A percentile compares a stretch with the other conserved stretches of the same genome.
These are phyloP conservation scores for Fusarium nelsonii DNA, from an alignment of 2,329 filamentous ascomycete genomes.

Conservation along the genomic window DNA sequence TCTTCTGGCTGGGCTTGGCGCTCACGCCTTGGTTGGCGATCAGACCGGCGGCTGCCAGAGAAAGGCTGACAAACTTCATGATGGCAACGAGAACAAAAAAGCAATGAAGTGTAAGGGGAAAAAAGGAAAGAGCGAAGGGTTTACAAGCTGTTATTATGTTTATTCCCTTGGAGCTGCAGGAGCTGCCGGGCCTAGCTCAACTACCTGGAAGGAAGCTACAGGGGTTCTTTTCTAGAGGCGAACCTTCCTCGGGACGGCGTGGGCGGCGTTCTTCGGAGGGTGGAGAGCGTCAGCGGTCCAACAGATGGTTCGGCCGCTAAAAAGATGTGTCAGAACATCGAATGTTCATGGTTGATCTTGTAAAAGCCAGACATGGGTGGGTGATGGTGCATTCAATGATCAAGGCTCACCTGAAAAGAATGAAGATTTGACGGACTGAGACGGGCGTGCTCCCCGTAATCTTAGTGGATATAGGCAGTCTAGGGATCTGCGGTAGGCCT, in stretches of 20 bases:
- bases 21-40: slow-evolving; percentile 31
- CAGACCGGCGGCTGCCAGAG: slow-evolving; percentile 41
- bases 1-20: slow-evolving; percentile 17
- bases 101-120: slow-evolving; percentile 5
- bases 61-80: slow-evolving; percentile 44
- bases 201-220: background rate
- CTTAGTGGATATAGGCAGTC: slow-evolving; percentile 15
- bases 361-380: background rate
- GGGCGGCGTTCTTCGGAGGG: slow-evolving; percentile 4
- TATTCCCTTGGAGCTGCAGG: slow-evolving; percentile 5
- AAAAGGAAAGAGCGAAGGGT: slow-evolving; percentile 1
- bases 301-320: slow-evolving; percentile 10
- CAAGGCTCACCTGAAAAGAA: background rate
- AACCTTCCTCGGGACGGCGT: background rate
- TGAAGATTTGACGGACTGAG: slow-evolving; percentile 10
- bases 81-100: background rate
- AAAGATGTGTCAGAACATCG: slow-evolving; percentile 1
- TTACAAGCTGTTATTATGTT: slow-evolving; percentile 26
- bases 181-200: background rate
- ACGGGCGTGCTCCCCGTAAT: background rate
- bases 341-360: background rate
- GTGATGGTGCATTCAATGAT: too few relatives aligned
- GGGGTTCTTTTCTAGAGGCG: background rate
- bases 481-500: slow-evolving; percentile 14
- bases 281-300: background rate